Base-by-base conservation (phyloP, 2,329 filamentous ascomycete species). In the Conoideocrella luteorostrata region DNA sequence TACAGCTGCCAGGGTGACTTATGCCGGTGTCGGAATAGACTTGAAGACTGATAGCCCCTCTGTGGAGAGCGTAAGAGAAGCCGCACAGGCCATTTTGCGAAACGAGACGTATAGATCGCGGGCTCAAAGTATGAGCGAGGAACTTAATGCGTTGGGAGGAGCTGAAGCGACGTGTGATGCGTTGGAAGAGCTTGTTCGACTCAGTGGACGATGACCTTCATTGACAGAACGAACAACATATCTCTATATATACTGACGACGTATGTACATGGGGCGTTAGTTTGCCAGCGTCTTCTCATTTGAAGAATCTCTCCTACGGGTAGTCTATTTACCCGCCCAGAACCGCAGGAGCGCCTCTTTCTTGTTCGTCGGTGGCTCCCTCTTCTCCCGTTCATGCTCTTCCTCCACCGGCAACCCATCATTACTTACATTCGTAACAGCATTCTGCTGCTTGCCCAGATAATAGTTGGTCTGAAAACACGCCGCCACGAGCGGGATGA, bases 401-500 rank as follows among this genome's bases (percentile, higher is more conserved):
- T 53, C 52, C 15, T 46, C 44, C 18, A 57, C 38, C 23, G 45
- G 35, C 50, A 52, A 44, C 3, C 56, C 57, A 26, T 60, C 55
- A 15, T 55, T 52, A 1, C 57, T 55, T 13, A 51, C 50, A 42
- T 60, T 56, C 3, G 51, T 58, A 7, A 59, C 58, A 3, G 53
- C 55, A 32, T 60, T 58, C 39, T 60, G 55, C 32, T 55, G 51
- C 49, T 58, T 60, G 24, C 58, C 59, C 3, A 61, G 46, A 42
- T 56, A 60, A 52, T 52, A 68, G 48, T 67, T 59, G 23, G 64
- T 63, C 58, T 65, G 64, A 47, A 63, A 65, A 26, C 64, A 56
- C 1, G 63, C 54, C 2, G 58, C 61, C 4, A 67, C 41, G 12
- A 65, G 45, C 2, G 64, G 58, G 2, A 69, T 49, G 17, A 54